Conservation (phyloP, 139 green algal genomes). For the Pleodorina starrii region DNA sequence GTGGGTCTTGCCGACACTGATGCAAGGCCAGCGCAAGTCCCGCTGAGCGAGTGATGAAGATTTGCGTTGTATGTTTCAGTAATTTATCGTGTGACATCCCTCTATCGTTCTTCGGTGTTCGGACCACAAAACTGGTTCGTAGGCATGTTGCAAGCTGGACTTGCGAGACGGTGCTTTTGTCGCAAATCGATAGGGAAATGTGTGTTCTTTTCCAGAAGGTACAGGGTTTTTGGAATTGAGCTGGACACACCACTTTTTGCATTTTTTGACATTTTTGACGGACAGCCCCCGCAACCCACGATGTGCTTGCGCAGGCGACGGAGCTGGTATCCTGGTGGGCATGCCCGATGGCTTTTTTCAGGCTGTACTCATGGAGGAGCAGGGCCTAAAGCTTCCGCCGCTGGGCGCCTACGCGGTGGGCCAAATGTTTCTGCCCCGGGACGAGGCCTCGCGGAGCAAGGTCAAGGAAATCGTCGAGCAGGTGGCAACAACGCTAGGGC, state of each 20-base stretch:
- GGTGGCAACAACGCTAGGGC: constrained; percentile 74
- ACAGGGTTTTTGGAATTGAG: neutral
- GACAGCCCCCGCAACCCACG: neutral
- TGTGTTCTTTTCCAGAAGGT: neutral
- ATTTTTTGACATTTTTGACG: no score
- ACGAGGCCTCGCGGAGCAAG: constrained; percentile 69
- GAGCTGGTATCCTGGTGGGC: constrained; percentile 92
- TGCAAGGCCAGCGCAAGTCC: neutral
- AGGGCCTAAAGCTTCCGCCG: constrained; percentile 79
- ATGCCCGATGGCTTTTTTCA: constrained; percentile 93
- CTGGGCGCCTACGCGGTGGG: constrained; percentile 89
- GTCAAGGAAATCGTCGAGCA: constrained; percentile 77
- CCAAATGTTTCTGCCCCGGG: constrained; percentile 90
- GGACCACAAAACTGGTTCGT: neutral
- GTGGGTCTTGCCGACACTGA: constrained; percentile 42
- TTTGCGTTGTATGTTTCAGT: neutral
- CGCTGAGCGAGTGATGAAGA: neutral
- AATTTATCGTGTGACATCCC: no score
- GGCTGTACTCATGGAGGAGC: constrained; percentile 72
- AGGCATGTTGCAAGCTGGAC: neutral
- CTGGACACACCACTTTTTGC: neutral
- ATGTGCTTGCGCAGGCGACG: constrained; percentile 78
- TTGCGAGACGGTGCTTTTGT: neutral
- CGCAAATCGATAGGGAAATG: neutral
- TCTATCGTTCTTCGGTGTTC: no score